Evolutionary conservation across 176 grass and related monocot species (phyloP).

Genomic region (Miscanthus lutarioriparius): DNA sequence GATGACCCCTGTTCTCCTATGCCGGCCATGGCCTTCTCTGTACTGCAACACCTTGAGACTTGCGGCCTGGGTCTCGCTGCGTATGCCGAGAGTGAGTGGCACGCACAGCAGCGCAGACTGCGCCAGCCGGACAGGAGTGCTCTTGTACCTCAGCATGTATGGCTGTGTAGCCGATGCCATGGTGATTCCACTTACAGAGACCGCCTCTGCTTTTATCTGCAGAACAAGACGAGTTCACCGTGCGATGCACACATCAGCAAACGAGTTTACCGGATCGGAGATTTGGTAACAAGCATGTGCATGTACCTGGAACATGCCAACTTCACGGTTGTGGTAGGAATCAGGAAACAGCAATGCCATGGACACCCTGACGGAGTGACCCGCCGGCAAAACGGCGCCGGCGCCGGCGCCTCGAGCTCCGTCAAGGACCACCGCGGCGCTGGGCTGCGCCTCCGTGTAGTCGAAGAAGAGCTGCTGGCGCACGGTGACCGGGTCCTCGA

Average conservation of each 20-base stretch:
- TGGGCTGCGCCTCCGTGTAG: constrained; percentile 42
- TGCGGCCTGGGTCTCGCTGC: constrained; percentile 35
- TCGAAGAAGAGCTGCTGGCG: constrained; percentile 38
- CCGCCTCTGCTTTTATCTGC: constrained; percentile 38
- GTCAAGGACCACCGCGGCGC: constrained; percentile 9
- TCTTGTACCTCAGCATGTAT: constrained; percentile 48
- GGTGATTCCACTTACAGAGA: constrained; percentile 29
- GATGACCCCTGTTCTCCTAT: constrained; percentile 29
- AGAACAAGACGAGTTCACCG: background rate
- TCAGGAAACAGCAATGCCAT: constrained; percentile 33
- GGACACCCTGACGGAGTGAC: constrained; percentile 33
- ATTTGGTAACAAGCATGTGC: background rate
- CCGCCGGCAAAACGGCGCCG: background rate
- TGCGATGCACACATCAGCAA: background rate
- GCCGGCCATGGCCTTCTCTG: constrained; percentile 30
- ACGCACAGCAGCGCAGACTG: constrained; percentile 21
- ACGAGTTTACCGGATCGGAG: background rate
- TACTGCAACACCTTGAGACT: constrained; percentile 25
- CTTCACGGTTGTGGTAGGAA: constrained; percentile 40
- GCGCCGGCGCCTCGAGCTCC: background rate
- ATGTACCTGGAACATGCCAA: constrained; percentile 50
- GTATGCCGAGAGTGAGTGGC: constrained; percentile 29
- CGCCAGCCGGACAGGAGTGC: constrained; percentile 24
- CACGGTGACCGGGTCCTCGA: constrained; percentile 38
- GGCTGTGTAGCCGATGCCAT: constrained; percentile 17